Evolutionary conservation across 1,284 basidiomycete genomes (phyloP), one percentile per base, ranked within the genome.

Genomic region (Neonothopanus nambi): DNA sequence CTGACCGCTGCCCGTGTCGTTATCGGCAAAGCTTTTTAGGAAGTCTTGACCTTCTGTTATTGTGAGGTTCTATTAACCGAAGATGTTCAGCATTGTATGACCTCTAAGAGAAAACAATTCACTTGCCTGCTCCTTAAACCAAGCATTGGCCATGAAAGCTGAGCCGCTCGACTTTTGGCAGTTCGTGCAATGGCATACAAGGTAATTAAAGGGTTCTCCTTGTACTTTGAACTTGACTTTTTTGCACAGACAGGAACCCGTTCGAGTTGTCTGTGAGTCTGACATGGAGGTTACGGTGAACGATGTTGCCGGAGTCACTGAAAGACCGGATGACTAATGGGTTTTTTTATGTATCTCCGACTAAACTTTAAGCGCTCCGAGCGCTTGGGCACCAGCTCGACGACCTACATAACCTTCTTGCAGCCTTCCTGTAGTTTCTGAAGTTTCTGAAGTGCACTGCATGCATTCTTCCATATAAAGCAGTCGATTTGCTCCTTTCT

Each of bases 181-280:
- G 46, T 73, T 71, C 9, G 30, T 43, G 52, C 71, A 71, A 49
- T 71, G 69, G 50, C 70, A 72, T 11, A 71, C 59, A 24, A 63
- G 59, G 50, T 65, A 70, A 37, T 64, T 62, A 49, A 69, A 65
- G 18, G 70, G 71, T 28, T 70, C 66, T n/a, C 67, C 68, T 15
- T 54, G 59, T 37, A 68, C 49, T 24, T 63, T 59, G 39, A 67
- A 69, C 40, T 61, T 57, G 23, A 70, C 52, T 26, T 53, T 28
- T 36, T 60, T 57, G 57, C 70, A 68, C n/a, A 68, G 59, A 42
- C 70, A 72, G 21, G 61, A 65, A 15, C 63, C 69, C 24, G 58
- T 21, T 35, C 51, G 48, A 13, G 35, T 23, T 26, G 13, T 43
- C 9, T 51, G 30, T 3, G 3, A 13, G 30, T 8, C 4, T 33